Conservation (phyloP, 202 grass and related monocot species). For the Zizania palustris region DNA sequence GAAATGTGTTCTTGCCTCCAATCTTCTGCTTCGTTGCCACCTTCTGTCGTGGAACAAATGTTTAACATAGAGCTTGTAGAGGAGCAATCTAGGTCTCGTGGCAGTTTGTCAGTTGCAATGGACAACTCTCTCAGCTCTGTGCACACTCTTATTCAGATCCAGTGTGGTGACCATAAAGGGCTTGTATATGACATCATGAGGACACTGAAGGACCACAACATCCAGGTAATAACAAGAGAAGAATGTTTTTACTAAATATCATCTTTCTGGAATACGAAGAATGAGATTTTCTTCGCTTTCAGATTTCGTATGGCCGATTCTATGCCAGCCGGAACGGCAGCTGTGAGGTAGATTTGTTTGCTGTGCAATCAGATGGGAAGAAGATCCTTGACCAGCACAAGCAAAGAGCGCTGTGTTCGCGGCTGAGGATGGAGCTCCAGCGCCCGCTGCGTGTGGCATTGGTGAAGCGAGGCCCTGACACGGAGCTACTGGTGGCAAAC, state of each 20-base stretch:
- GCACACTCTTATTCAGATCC: constrained; percentile 83
- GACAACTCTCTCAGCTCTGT: constrained; percentile 72
- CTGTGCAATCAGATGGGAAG: constrained; percentile 66
- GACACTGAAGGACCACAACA: constrained; percentile 78
- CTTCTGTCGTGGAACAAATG: constrained; percentile 49
- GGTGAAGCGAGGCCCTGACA: constrained; percentile 69
- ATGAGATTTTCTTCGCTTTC: constrained; percentile 4
- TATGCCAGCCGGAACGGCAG: constrained; percentile 56
- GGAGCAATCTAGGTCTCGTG: constrained; percentile 34
- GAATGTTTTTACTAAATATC: not conserved
- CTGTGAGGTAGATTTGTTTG: constrained; percentile 76
- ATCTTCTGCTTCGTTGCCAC: constrained; percentile 48
- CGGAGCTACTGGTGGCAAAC: constrained; percentile 72
- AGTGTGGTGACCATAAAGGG: constrained; percentile 69
- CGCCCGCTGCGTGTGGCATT: constrained; percentile 55
- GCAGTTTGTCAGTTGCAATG: constrained; percentile 46
- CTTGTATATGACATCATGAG: constrained; percentile 84
- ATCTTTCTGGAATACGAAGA: not conserved
- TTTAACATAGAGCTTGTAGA: constrained; percentile 50
- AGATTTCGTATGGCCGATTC: constrained; percentile 71
- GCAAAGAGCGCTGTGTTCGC: constrained; percentile 49
- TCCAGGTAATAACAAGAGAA: constrained; percentile 65
- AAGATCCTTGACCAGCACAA: constrained; percentile 75
- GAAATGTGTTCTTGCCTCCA: constrained; percentile 57
- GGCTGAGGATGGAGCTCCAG: constrained; percentile 56